phyloP scores from a whole-genome alignment of 2,329 filamentous ascomycete species.

The Colletotrichum costaricense region DNA sequence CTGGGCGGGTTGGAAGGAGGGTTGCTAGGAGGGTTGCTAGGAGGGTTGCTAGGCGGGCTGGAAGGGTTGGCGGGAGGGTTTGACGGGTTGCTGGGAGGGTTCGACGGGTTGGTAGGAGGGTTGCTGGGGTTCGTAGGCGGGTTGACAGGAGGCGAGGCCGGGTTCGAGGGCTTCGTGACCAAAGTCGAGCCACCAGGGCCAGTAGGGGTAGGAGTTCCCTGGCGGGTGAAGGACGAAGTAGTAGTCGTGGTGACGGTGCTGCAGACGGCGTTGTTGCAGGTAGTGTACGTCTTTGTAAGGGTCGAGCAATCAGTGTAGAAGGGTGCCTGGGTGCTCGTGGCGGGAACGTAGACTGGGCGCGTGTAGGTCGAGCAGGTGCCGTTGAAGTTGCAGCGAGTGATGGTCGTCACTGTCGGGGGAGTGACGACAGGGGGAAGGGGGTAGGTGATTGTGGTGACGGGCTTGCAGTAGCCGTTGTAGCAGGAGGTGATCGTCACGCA shows the following conservation, averaged over 20 bases:
- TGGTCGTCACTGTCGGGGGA: background rate
- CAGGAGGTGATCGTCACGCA: background rate
- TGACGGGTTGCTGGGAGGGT: too few species aligned
- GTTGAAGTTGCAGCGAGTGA: background rate
- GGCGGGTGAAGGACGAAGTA: background rate
- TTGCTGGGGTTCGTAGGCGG: background rate
- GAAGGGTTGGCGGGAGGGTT: background rate
- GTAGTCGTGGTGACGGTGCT: background rate
- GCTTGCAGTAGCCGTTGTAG: background rate
- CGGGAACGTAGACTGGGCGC: background rate
- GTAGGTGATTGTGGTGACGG: background rate
- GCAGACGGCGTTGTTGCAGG: background rate
- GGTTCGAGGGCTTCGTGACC: background rate
- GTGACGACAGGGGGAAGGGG: background rate
- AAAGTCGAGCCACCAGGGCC: background rate
- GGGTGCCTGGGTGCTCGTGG: background rate
- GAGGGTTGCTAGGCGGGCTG: background rate
- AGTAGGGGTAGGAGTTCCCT: background rate
- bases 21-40: background rate
- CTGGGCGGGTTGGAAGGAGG: background rate
- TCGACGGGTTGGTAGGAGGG: background rate
- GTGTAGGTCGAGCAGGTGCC: background rate
- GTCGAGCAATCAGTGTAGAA: background rate
- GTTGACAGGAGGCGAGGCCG: background rate
- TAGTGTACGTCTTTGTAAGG: background rate